Conservation (phyloP, 306 rosid species). For the Neltuma alba region DNA sequence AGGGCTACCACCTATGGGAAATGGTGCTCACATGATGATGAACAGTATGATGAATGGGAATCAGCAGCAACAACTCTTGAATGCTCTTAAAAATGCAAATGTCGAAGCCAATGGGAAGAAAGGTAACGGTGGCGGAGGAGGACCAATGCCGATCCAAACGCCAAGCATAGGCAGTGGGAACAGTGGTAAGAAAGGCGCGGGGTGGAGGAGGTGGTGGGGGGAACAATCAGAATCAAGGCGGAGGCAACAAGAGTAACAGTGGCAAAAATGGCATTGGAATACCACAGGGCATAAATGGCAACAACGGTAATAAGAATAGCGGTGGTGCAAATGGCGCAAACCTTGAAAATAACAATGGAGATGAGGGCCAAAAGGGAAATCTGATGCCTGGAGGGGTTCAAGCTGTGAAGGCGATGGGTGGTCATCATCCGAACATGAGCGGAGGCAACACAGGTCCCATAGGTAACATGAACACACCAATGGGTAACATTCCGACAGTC, state of each 20-base stretch:
- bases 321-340: constrained; percentile 24
- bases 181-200: constrained; percentile 48
- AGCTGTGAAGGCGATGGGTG: constrained; percentile 52
- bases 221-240: constrained; percentile 35
- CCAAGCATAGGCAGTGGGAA: constrained; percentile 41
- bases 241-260: constrained; percentile 33
- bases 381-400: constrained; percentile 46
- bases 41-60: constrained; percentile 56
- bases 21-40: constrained; percentile 52
- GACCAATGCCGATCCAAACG: constrained; percentile 35
- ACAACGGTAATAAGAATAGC: constrained; percentile 22
- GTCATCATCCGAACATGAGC: constrained; percentile 47
- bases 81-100: constrained; percentile 51
- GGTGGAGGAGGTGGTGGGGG: constrained; percentile 51
- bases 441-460: constrained; percentile 50
- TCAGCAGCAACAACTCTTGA: constrained; percentile 45
- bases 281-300: constrained; percentile 23
- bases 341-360: constrained; percentile 14
- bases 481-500: constrained; percentile 61
- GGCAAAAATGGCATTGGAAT: not conserved
- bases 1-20: constrained; percentile 33
- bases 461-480: constrained; percentile 51
- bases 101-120: constrained; percentile 45
- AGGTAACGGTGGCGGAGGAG: constrained; percentile 36
- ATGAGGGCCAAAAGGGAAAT: constrained; percentile 46